Conservation (phyloP, 495 filamentous ascomycete species). For the Penicillium antarcticum region DNA sequence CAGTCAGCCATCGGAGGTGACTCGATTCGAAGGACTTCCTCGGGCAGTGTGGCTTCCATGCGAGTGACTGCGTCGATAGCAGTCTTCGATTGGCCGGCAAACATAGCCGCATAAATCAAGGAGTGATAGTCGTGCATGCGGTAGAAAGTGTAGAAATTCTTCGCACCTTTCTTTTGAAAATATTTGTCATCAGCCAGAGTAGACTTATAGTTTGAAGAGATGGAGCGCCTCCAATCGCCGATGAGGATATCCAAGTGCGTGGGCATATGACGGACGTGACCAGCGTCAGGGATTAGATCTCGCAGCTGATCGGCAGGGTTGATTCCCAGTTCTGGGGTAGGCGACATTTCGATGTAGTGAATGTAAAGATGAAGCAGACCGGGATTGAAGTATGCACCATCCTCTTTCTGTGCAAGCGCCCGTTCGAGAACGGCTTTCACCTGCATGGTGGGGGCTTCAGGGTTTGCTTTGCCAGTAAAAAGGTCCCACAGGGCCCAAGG, state of each 20-base stretch:
- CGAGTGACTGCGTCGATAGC: conserved; percentile 49
- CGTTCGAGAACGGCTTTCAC: conserved; percentile 49
- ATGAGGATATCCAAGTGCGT: conserved; percentile 61
- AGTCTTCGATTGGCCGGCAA: conserved; percentile 50
- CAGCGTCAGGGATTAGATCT: conserved; percentile 56
- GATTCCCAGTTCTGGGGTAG: conserved; percentile 52
- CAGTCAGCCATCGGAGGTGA: conserved; percentile 67
- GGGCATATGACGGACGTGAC: conserved; percentile 67
- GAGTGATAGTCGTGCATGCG: conserved; percentile 62
- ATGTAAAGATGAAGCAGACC: conserved; percentile 65
- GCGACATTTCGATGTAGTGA: conserved; percentile 68
- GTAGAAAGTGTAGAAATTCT: conserved; percentile 65
- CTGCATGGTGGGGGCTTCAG: conserved; percentile 50
- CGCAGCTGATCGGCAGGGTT: conserved; percentile 54
- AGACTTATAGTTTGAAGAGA: conserved; percentile 53
- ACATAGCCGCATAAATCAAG: conserved; percentile 65
- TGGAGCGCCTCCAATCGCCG: conserved; percentile 58
- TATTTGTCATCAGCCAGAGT: conserved; percentile 56
- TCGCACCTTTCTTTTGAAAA: conserved; percentile 39
- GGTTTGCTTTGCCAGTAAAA: conserved; percentile 49
- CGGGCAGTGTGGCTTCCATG: conserved; percentile 53
- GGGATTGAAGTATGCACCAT: conserved; percentile 44
- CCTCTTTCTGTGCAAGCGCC: conserved; percentile 36
- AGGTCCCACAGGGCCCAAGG: conserved; percentile 62
- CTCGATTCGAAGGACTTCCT: conserved; percentile 52